These are phyloP conservation scores for Zelonia costaricensis DNA, from an alignment of 208 protist species.

Conservation along the genomic window DNA sequence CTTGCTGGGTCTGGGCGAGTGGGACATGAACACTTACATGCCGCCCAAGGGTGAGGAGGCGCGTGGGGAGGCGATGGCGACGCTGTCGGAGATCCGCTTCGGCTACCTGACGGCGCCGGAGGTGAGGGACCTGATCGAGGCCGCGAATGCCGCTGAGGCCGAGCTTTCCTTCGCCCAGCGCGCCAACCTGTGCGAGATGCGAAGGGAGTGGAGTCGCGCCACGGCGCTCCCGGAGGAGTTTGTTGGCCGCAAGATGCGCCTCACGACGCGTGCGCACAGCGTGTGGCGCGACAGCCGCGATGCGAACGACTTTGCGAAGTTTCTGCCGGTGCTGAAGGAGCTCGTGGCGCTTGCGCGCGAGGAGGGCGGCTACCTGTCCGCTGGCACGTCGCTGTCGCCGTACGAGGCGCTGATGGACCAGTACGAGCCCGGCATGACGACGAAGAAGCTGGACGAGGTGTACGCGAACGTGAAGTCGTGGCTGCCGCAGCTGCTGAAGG, in stretches of 20 bases:
- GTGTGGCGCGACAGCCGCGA: slow-evolving; percentile 68
- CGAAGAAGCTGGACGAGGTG: slow-evolving; percentile 57
- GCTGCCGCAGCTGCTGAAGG: slow-evolving; percentile 73
- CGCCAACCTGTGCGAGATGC: slow-evolving; percentile 79
- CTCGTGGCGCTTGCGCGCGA: slow-evolving; percentile 71
- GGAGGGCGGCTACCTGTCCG: slow-evolving; percentile 57
- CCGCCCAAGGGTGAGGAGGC: slow-evolving; percentile 60
- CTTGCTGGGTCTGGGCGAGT: slow-evolving; percentile 47
- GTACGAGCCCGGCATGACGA: slow-evolving; percentile 84
- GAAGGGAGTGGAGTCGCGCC: slow-evolving; percentile 33
- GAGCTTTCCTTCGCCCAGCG: slow-evolving; percentile 49
- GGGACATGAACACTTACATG: slow-evolving; percentile 85
- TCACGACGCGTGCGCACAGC: slow-evolving; percentile 57
- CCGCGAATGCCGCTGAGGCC: slow-evolving; percentile 13
- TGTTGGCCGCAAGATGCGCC: slow-evolving; percentile 48
- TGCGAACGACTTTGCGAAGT: slow-evolving; percentile 70
- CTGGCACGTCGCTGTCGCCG: slow-evolving; percentile 38
- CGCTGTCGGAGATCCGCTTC: slow-evolving; percentile 43
- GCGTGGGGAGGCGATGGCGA: slow-evolving; percentile 63
- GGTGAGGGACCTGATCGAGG: slow-evolving; percentile 44
- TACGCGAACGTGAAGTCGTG: slow-evolving; percentile 78
- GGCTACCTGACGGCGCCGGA: slow-evolving; percentile 50
- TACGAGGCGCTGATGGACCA: slow-evolving; percentile 83
- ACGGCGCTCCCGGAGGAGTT: slow-evolving; percentile 57
- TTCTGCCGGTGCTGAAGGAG: slow-evolving; percentile 73